Base-by-base conservation (phyloP, 352 stramenopile species). In the Poterioochromonas sp. region DNA sequence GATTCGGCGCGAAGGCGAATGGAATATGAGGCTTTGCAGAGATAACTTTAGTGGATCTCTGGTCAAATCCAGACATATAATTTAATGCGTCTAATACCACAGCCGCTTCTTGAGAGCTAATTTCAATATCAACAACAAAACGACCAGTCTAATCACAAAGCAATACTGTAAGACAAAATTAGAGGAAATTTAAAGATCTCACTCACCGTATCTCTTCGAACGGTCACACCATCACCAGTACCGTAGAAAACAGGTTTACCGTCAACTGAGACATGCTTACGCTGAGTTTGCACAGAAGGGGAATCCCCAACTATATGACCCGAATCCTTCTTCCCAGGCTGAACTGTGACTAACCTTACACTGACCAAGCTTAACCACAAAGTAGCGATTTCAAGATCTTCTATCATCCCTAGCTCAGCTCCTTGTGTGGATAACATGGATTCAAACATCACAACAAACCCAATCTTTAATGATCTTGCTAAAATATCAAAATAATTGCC, bases 351-450 rank as follows among this genome's bases (percentile, higher is more conserved):
- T n/a, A 95, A 86, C 73, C 87, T 90, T 60, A 95, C 88, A 0
- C 83, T 82, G 51, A 84, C 74, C 15, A 76, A 82, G 49, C 84
- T 89, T 0, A 96, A 83, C 84, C 91, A 93, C 81, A 94, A 91
- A 74, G 93, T 92, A 2, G 90, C 89, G 22, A 93, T 88, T 84
- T 87, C 92, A 0, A 91, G 85, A 70, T 96, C 91, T 3, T 91
- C 92, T 54, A 96, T 86, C 91, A 96, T 96, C 51, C 85, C 87
- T 60, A 94, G 76, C 54, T 96, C 91, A 73, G 92, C 91, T 32
- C 88, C 89, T 73, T 93, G 89, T 0, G 90, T 94, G 32, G 88
- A 94, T 40, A 96, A 91, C 8, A 96, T 83, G 62, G 87, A 93
- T 79, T 96, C 89, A 86, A 92, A 92, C 8, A 88, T 88, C 35